Conservation (phyloP, 1,284 basidiomycete species). For the Ustilago vetiveriae region DNA sequence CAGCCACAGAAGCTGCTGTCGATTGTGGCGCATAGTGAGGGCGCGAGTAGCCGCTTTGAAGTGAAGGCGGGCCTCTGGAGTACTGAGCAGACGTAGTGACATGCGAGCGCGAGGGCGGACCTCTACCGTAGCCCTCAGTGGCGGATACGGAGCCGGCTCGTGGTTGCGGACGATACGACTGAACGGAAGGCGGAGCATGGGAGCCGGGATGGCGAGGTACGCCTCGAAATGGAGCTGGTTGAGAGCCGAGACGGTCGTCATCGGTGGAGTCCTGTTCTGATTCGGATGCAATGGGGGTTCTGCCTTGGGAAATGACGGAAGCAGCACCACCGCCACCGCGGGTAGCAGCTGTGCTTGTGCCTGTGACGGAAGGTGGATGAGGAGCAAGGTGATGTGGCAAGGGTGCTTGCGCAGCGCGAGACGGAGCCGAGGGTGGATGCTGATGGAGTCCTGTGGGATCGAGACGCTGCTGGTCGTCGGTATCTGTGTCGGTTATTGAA, state of each 20-base stretch:
- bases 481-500: conserved; percentile 27
- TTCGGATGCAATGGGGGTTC: conserved; percentile 38
- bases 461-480: conserved; percentile 40
- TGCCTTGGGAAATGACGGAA: conserved; percentile 16
- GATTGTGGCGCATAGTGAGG: conserved; percentile 24
- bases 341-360: conserved; percentile 46
- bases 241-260: conserved; percentile 31
- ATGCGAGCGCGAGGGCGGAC: conserved; percentile 31
- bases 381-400: conserved; percentile 30
- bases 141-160: conserved; percentile 31
- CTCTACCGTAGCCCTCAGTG: conserved; percentile 26
- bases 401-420: conserved; percentile 11
- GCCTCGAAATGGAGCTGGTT: conserved; percentile 25
- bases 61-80: conserved; percentile 24
- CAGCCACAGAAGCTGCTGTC: conserved; percentile 33
- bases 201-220: conserved; percentile 15
- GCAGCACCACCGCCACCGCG: conserved; percentile 28
- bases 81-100: conserved; percentile 16
- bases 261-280: conserved; percentile 31
- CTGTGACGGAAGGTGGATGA: conserved; percentile 31
- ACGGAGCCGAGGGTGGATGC: conserved; percentile 9
- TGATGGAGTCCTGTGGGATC: conserved; percentile 32
- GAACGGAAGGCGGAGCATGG: conserved; percentile 23
- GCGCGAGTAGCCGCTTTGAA: conserved; percentile 34
- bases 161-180: conserved; percentile 31